Percentiles rank a stretch among this genome's conserved stretches.
phyloP scores from a whole-genome alignment of 1,284 basidiomycete genomes.

The Apiotrichum gracile region DNA sequence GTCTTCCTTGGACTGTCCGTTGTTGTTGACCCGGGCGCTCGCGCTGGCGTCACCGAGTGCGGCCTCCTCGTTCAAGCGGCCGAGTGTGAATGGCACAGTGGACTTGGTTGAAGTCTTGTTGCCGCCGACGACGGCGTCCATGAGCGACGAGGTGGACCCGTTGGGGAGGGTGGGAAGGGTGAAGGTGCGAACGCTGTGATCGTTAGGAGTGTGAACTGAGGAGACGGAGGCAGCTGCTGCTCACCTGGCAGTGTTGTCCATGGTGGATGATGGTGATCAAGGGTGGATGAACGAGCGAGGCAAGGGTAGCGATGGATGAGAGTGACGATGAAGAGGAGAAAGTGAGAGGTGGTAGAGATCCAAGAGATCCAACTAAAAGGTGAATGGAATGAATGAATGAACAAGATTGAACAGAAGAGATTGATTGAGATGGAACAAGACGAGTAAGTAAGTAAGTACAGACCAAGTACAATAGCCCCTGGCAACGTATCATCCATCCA shows the following conservation, averaged over 20 bases:
- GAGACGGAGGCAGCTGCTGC: not conserved
- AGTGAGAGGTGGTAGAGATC: too few relatives aligned
- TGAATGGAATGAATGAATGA: too few relatives aligned
- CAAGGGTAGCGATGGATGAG: not conserved
- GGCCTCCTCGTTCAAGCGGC: conserved; percentile 3
- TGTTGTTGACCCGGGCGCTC: conserved; percentile 18
- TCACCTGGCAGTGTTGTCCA: not conserved
- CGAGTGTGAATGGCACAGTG: not conserved
- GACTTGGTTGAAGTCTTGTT: not conserved
- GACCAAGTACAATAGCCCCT: too few relatives aligned
- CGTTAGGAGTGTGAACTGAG: not conserved
- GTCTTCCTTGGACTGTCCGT: not conserved
- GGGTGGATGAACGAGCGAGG: too few relatives aligned
- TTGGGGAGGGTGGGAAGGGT: conserved; percentile 17
- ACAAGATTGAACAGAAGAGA: too few relatives aligned
- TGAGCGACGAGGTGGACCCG: conserved; percentile 26
- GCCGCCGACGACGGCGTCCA: conserved; percentile 39
- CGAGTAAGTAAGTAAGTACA: too few relatives aligned
- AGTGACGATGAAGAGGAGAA: not conserved
- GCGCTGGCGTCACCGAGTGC: conserved; percentile 13
- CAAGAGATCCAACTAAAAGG: too few relatives aligned
- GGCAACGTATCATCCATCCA: too few relatives aligned
- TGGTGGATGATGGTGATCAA: not conserved
- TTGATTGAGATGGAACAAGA: too few relatives aligned
- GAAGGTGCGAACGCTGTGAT: conserved; percentile 2